Evolutionary conservation across 1,139 yeast species (phyloP).

Genomic region (Pichia norvegensis): DNA sequence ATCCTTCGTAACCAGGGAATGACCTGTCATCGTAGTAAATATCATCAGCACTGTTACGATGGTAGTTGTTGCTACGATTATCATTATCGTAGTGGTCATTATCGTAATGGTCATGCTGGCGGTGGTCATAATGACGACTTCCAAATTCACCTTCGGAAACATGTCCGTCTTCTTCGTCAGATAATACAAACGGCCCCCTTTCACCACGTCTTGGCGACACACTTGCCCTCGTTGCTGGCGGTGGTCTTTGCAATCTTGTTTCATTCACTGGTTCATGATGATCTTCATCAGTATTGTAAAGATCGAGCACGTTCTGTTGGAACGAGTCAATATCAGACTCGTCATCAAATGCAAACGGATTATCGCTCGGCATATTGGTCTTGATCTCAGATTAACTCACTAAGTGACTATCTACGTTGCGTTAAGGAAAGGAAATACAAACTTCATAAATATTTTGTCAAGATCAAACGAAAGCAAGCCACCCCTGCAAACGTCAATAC

Average conservation of each 20-base stretch:
- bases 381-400: not conserved
- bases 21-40: not conserved
- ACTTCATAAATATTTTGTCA: not conserved
- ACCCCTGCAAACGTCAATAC: not conserved
- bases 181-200: not conserved
- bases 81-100: too few species aligned
- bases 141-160: not conserved
- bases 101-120: too few species aligned
- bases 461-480: not conserved
- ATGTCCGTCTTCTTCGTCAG: not conserved
- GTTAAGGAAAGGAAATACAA: not conserved
- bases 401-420: not conserved
- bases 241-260: not conserved
- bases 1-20: not conserved
- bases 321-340: slow-evolving; percentile 8
- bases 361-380: not conserved
- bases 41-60: not conserved
- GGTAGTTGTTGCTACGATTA: too few species aligned
- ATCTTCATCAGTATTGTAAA: not conserved
- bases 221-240: not conserved
- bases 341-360: slow-evolving; percentile 8
- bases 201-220: not conserved
- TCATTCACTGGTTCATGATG: not conserved
- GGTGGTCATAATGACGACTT: not conserved
- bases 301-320: not conserved